A percentile compares a stretch with the other conserved stretches of the same genome.
These are phyloP conservation scores for Raffaelea deltoideospora DNA, from an alignment of 2,329 filamentous ascomycete species.

Conservation along the genomic window DNA sequence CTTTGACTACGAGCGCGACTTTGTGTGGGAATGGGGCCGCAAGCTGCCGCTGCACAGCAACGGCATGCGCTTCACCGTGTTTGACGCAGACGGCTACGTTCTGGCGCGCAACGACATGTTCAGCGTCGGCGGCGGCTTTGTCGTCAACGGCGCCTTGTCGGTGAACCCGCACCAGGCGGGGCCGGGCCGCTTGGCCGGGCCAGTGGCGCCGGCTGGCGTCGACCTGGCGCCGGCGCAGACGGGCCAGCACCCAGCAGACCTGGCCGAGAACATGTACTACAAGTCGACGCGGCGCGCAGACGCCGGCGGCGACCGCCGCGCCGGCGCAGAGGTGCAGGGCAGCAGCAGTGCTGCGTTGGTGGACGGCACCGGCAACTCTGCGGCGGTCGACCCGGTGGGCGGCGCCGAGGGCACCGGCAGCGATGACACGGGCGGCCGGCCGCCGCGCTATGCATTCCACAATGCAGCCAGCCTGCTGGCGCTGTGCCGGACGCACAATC, in stretches of 20 bases:
- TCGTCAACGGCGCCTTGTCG: constrained; percentile 33
- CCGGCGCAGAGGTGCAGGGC: constrained; percentile 26
- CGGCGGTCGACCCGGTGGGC: background rate
- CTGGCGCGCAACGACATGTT: constrained; percentile 35
- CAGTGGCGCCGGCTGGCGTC: background rate
- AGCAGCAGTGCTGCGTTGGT: constrained; percentile 4
- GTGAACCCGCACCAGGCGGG: constrained; percentile 12
- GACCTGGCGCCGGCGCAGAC: background rate
- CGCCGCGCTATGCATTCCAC: constrained; percentile 30
- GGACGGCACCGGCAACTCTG: background rate
- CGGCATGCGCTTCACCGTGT: constrained; percentile 35
- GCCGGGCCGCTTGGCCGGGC: background rate
- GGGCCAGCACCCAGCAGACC: constrained; percentile 25
- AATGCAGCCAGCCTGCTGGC: constrained; percentile 29
- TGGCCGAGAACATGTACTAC: constrained; percentile 36
- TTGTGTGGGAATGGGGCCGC: constrained; percentile 34
- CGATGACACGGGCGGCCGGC: constrained; percentile 10
- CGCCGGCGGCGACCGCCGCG: constrained; percentile 28
- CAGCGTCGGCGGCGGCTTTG: constrained; percentile 36
- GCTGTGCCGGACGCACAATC: constrained; percentile 32
- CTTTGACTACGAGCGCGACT: constrained; percentile 34
- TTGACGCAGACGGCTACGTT: constrained; percentile 28
- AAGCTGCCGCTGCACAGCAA: constrained; percentile 37
- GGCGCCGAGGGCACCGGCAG: background rate
- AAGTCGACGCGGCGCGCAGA: constrained; percentile 32